Percentiles rank a stretch among this genome's conserved stretches.
phyloP scores from a whole-genome alignment of 768 basidiomycete species.

The Podaxis pistillaris region DNA sequence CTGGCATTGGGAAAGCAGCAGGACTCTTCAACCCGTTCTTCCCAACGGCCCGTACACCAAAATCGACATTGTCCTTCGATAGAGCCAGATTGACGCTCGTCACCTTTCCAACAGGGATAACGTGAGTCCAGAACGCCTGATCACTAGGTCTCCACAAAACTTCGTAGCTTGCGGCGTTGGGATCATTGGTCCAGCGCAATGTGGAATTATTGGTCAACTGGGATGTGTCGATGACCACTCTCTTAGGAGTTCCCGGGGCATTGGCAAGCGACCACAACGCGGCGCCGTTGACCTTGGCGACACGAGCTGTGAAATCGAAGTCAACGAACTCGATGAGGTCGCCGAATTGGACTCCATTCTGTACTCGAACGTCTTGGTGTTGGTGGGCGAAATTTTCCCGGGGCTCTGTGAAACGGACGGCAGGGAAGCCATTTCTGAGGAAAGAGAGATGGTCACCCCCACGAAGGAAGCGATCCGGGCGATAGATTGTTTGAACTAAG shows the following conservation, averaged over 20 bases:
- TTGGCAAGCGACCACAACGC: slow-evolving; percentile 55
- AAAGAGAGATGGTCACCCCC: slow-evolving; percentile 56
- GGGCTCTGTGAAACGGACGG: slow-evolving; percentile 56
- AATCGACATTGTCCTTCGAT: slow-evolving; percentile 51
- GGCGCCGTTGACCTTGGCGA: slow-evolving; percentile 51
- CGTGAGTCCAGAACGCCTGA: slow-evolving; percentile 45
- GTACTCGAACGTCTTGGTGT: slow-evolving; percentile 53
- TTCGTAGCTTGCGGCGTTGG: slow-evolving; percentile 43
- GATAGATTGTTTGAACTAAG: slow-evolving; percentile 49
- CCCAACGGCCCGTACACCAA: slow-evolving; percentile 49
- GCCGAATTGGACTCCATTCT: slow-evolving; percentile 52
- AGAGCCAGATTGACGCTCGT: slow-evolving; percentile 38
- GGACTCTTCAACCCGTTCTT: slow-evolving; percentile 52
- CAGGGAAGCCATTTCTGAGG: slow-evolving; percentile 48
- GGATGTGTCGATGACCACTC: slow-evolving; percentile 44
- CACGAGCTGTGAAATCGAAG: slow-evolving; percentile 49
- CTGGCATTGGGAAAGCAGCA: slow-evolving; percentile 38
- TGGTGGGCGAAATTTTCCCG: slow-evolving; percentile 58
- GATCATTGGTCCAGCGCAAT: slow-evolving; percentile 42
- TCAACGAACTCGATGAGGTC: slow-evolving; percentile 54
- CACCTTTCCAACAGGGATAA: slow-evolving; percentile 46
- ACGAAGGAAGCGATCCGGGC: slow-evolving; percentile 52
- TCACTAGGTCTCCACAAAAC: slow-evolving; percentile 51
- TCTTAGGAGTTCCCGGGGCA: slow-evolving; percentile 52
- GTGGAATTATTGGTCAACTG: slow-evolving; percentile 55